These are phyloP conservation scores for Tolypocladium nubicola DNA, from an alignment of 2,329 filamentous ascomycete species.

Conservation along the genomic window DNA sequence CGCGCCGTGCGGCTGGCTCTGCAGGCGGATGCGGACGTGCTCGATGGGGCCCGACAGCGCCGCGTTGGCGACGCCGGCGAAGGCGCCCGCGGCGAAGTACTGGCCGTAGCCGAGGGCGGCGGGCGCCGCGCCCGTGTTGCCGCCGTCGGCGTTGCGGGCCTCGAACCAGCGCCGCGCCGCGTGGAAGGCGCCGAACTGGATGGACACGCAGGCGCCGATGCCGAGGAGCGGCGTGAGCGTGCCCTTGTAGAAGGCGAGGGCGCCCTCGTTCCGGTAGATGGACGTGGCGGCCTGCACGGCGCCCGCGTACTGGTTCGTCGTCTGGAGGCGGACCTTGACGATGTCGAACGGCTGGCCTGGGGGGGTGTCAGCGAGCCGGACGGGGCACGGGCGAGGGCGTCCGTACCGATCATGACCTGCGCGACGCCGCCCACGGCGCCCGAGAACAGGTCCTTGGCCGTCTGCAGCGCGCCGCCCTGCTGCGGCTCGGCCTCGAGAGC, in stretches of 20 bases:
- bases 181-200: constrained; percentile 97
- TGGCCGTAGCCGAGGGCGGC: constrained; percentile 63
- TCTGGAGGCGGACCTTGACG: constrained; percentile 95
- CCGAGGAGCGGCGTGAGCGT: constrained; percentile 90
- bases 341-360: constrained; percentile 73
- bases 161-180: constrained; percentile 81
- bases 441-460: constrained; percentile 81
- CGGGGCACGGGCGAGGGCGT: neutral
- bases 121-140: constrained; percentile 35
- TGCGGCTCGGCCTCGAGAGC: constrained; percentile 25
- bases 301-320: constrained; percentile 67
- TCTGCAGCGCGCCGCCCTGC: constrained; percentile 37
- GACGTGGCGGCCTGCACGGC: constrained; percentile 71
- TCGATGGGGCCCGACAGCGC: constrained; percentile 86
- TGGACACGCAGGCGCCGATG: constrained; percentile 94
- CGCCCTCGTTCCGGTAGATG: constrained; percentile 82
- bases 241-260: constrained; percentile 94
- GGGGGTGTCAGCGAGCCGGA: constrained; percentile 3
- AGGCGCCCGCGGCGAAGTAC: constrained; percentile 85
- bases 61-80: constrained; percentile 85
- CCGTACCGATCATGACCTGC: constrained; percentile 78
- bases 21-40: constrained; percentile 89
- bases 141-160: constrained; percentile 54
- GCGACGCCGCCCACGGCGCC: constrained; percentile 87
- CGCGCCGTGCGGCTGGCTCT: constrained; percentile 88